These are phyloP conservation scores for Rhinocladiella similis DNA, from an alignment of 2,329 filamentous ascomycete genomes.

Conservation along the genomic window DNA sequence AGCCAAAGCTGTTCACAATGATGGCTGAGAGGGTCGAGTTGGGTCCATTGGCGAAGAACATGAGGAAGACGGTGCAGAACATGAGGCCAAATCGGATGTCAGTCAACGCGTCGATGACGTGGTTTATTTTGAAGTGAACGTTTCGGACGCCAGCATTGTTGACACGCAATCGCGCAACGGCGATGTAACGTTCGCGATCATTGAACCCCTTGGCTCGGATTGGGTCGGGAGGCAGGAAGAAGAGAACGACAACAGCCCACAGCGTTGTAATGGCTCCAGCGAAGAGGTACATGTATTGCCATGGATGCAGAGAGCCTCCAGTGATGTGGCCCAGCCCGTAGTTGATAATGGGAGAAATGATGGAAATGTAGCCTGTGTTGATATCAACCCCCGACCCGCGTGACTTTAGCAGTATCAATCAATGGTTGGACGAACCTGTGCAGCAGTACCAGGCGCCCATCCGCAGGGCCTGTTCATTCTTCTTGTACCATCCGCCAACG, in stretches of 20 bases:
- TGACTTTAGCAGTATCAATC: not conserved
- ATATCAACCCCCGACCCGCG: not conserved
- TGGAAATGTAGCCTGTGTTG: constrained; percentile 41
- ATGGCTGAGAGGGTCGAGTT: constrained; percentile 69
- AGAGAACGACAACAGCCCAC: constrained; percentile 58
- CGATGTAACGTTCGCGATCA: constrained; percentile 60
- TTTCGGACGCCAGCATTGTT: constrained; percentile 65
- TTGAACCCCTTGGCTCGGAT: constrained; percentile 69
- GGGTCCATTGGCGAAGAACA: constrained; percentile 69
- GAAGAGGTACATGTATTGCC: constrained; percentile 71
- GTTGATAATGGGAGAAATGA: constrained; percentile 57
- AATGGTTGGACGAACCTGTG: not conserved
- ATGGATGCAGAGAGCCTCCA: constrained; percentile 53
- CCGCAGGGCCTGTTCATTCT: constrained; percentile 62
- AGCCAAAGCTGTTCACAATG: constrained; percentile 71
- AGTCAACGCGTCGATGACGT: constrained; percentile 57
- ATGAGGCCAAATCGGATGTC: constrained; percentile 66
- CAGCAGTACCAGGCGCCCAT: constrained; percentile 44
- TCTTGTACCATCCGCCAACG: constrained; percentile 63
- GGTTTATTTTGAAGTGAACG: constrained; percentile 58
- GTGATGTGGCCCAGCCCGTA: constrained; percentile 66
- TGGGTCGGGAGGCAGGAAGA: constrained; percentile 65
- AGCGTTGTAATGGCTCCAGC: constrained; percentile 63
- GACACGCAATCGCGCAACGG: constrained; percentile 62
- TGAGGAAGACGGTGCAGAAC: constrained; percentile 66